phyloP scores from a whole-genome alignment of 306 rosid species.

The Quercus ilex region DNA sequence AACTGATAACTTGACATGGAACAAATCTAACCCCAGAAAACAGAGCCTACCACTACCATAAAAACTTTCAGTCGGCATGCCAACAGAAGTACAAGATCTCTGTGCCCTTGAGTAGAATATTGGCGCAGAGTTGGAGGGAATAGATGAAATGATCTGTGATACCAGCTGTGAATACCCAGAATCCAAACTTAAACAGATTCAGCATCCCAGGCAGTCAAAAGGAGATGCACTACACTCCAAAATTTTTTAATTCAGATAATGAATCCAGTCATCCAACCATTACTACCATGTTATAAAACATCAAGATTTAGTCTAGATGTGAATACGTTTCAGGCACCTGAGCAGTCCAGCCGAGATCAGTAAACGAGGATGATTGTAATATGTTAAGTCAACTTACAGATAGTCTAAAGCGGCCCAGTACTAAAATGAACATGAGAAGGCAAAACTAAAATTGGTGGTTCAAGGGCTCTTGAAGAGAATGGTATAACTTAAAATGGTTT shows the following conservation, averaged over 20 bases:
- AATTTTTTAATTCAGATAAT: neutral
- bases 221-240: neutral
- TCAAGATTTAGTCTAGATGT: neutral
- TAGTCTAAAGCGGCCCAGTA: neutral
- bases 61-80: conserved; percentile 2
- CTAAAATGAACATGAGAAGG: neutral
- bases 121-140: neutral
- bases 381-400: neutral
- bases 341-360: neutral
- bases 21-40: conserved; percentile 11
- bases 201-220: conserved; percentile 2
- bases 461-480: neutral
- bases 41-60: conserved; percentile 14
- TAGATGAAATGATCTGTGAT: conserved; percentile 17
- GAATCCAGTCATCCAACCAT: conserved; percentile 1
- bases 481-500: conserved; percentile 9
- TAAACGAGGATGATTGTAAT: neutral
- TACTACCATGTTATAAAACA: conserved; percentile 5
- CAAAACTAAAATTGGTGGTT: conserved; percentile 7
- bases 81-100: neutral
- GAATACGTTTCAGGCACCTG: conserved; percentile 8
- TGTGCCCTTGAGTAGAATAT: neutral
- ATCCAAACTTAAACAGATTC: conserved; percentile 18
- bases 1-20: conserved; percentile 19
- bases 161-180: conserved; percentile 15